These are phyloP conservation scores for Pseudopyricularia javanii DNA, from an alignment of 2,329 filamentous ascomycete genomes.

Conservation along the genomic window DNA sequence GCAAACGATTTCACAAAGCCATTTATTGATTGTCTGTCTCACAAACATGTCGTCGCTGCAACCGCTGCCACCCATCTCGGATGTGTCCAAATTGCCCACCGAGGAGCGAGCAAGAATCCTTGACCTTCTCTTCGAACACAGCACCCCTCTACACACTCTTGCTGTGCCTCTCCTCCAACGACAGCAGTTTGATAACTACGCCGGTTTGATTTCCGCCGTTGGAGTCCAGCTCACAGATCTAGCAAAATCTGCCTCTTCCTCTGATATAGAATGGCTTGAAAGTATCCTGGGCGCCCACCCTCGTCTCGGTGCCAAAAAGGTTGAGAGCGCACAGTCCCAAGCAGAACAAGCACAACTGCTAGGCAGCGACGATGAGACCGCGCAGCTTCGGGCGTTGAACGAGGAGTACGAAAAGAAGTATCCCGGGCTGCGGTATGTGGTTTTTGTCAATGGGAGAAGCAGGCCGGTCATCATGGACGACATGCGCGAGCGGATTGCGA, in stretches of 20 bases:
- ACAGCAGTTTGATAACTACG: conserved; percentile 51
- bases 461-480: conserved; percentile 67
- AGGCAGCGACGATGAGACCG: conserved; percentile 39
- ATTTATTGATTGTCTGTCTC: no score
- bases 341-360: conserved; percentile 72
- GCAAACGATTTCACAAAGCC: no score
- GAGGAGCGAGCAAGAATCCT: no score
- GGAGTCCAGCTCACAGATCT: no score
- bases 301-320: conserved; percentile 60
- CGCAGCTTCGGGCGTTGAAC: conserved; percentile 53
- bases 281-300: conserved; percentile 72
- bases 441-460: conserved; percentile 77
- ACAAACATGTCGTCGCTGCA: no score
- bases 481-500: conserved; percentile 62
- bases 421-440: conserved; percentile 76
- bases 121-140: conserved; percentile 78
- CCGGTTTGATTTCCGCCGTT: conserved; percentile 55
- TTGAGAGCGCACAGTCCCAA: conserved; percentile 71
- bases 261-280: conserved; percentile 34
- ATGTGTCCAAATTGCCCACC: no score
- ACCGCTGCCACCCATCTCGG: no score
- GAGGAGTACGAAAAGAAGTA: conserved; percentile 67
- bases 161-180: conserved; percentile 53
- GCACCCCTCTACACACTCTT: conserved; percentile 58
- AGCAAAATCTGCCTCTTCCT: no score